Evolutionary conservation across 192 early-diverging fungal genomes (phyloP).

Genomic region (Thamnidium elegans): DNA sequence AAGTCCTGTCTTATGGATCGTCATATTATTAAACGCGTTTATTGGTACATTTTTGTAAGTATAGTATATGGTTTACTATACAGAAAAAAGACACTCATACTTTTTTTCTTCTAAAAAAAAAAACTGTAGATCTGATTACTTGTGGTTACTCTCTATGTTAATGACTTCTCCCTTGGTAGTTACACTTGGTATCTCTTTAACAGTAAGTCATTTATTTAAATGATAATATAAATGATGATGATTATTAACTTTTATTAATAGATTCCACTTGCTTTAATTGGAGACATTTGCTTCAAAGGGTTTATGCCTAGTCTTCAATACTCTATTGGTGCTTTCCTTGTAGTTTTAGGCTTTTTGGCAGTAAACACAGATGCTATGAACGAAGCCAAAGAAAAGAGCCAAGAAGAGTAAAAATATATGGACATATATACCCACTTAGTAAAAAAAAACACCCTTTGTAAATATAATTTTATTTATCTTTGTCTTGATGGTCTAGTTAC

Average conservation of each 20-base stretch:
- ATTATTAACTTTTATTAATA: slow-evolving; percentile 8
- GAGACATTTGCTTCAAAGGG: slow-evolving; percentile 69
- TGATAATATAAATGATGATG: not conserved
- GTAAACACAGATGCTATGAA: slow-evolving; percentile 43
- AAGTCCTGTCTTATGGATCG: slow-evolving; percentile 51
- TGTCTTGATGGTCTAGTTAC: not conserved
- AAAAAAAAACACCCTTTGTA: no score
- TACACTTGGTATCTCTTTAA: slow-evolving; percentile 74
- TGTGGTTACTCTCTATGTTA: slow-evolving; percentile 77
- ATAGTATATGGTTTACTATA: not conserved
- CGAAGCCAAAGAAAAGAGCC: slow-evolving; percentile 6
- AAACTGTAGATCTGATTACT: slow-evolving; percentile 62
- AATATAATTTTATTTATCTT: not conserved
- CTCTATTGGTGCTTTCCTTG: slow-evolving; percentile 60
- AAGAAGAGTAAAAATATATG: not conserved
- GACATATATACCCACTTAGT: no score
- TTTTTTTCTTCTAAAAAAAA: not conserved
- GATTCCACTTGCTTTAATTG: slow-evolving; percentile 64
- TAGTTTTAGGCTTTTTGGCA: slow-evolving; percentile 64
- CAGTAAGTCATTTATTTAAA: slow-evolving; percentile 42
- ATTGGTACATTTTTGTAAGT: slow-evolving; percentile 74
- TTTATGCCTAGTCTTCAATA: slow-evolving; percentile 49
- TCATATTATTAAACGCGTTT: slow-evolving; percentile 70
- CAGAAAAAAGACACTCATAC: not conserved
- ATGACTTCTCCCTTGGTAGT: slow-evolving; percentile 81